A percentile compares a stretch with the other conserved stretches of the same genome.
Conservation (phyloP, 1,139 yeast genomes). For the Candida gigantensis region DNA sequence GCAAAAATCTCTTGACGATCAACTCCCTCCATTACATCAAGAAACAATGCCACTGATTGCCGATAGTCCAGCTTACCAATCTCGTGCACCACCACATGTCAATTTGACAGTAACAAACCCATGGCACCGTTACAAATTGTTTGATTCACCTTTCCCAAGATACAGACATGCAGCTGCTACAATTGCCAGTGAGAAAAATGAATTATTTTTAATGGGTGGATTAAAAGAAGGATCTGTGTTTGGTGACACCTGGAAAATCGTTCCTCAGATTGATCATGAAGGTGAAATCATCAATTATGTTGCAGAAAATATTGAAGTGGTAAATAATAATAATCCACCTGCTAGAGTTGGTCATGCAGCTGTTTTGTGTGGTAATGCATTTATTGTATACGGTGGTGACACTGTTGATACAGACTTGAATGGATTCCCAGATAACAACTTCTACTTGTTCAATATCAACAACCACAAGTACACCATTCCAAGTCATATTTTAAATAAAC, state of each 20-base stretch:
- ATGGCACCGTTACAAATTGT: constrained; percentile 73
- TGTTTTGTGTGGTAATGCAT: constrained; percentile 91
- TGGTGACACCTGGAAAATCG: constrained; percentile 89
- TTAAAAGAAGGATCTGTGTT: constrained; percentile 88
- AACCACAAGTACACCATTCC: constrained; percentile 92
- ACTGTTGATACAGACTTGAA: constrained; percentile 81
- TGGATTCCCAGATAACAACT: constrained; percentile 82
- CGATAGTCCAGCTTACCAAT: constrained; percentile 3
- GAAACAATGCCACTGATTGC: constrained; percentile 11
- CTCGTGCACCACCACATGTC: constrained; percentile 11
- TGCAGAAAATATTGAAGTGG: constrained; percentile 64
- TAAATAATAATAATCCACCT: constrained; percentile 63
- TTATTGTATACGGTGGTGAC: constrained; percentile 94
- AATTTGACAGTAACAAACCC: constrained; percentile 45
- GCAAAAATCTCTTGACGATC: background rate
- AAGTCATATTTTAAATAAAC: constrained; percentile 76
- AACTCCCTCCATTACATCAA: background rate
- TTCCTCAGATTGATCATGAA: constrained; percentile 36
- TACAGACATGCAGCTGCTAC: constrained; percentile 89
- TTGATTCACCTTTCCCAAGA: constrained; percentile 88
- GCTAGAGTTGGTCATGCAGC: constrained; percentile 98
- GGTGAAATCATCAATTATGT: constrained; percentile 37
- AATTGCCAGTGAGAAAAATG: constrained; percentile 75
- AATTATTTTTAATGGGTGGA: constrained; percentile 91
- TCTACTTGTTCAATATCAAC: constrained; percentile 87